Evolutionary conservation across 2,329 filamentous ascomycete species (phyloP), one percentile per base, ranked within the genome.

Genomic region (Claviceps sp.): DNA sequence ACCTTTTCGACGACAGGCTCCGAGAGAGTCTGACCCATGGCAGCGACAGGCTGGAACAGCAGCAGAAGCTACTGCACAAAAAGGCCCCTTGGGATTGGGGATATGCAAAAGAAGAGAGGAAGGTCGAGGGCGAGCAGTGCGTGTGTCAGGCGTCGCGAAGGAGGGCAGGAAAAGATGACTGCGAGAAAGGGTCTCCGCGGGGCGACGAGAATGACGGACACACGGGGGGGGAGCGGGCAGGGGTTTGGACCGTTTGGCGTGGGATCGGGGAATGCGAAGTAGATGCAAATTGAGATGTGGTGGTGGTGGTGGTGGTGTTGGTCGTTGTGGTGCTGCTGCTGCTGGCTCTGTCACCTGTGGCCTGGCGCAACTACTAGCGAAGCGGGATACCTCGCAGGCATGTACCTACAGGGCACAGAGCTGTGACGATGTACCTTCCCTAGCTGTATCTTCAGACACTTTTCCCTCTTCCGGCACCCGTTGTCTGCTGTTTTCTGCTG

Each of bases 1-100:
- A 98, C 93, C 90, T 98, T 98, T 69, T 97, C 93, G 70, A 95
- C 87, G 66, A 98, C 90, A 65, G 93, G 93, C 78, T 98, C 93
- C 65, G 91, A 97, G 68, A 98, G 84, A 72, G 93, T 98, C 79
- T 98, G 93, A 81, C 93, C 93, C 93, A 98, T 98, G 73, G 58
- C 59, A 65, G 51, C 60, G 55, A 55, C 60, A 59, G 59, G 30
- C 30, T 55, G 58, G 56, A 60, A 59, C 51, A 56, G 57, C 50
- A 60, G 58, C 58, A 56, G 43, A 34, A 57, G 60, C 60, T 61
- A 58, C 52, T 58, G 57, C 57, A 56, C 30, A 11, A 58, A 58
- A 52, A 51, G 48, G 55, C 54, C 56, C 51, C 52, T 50, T 52
- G 51, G 49, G 53, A 51, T 53, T 50, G 51, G 48, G 54, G 48